These are phyloP conservation scores for Brassica hybrid DNA, from an alignment of 441 rosid species.

Conservation along the genomic window DNA sequence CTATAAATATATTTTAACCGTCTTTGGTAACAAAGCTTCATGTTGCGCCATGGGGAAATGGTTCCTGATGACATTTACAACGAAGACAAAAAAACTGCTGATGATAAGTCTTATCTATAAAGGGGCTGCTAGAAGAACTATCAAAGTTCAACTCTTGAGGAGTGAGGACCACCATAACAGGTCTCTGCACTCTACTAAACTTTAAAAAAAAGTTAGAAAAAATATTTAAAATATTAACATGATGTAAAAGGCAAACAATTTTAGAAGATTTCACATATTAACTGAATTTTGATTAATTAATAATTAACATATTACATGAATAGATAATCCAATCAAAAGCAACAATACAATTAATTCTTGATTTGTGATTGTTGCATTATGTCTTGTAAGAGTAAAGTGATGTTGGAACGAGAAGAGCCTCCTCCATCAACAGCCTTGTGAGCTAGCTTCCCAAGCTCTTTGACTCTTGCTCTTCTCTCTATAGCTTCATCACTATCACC, in stretches of 20 bases:
- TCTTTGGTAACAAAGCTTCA: neutral
- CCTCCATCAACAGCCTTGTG: too few species aligned
- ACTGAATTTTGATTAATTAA: neutral
- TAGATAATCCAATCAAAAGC: too few species aligned
- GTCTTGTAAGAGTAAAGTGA: too few species aligned
- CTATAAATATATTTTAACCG: neutral
- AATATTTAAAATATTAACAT: neutral
- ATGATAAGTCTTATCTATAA: neutral
- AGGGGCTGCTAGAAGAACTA: neutral
- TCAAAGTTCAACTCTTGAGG: neutral
- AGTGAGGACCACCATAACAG: constrained; percentile 4
- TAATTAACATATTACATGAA: neutral
- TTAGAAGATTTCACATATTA: neutral
- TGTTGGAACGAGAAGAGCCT: too few species aligned
- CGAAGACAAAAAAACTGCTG: neutral
- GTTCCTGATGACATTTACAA: neutral
- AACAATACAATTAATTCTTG: too few species aligned
- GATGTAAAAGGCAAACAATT: neutral
- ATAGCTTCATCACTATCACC: too few species aligned
- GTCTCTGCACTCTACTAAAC: neutral
- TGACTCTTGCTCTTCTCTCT: too few species aligned
- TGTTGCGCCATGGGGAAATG: neutral
- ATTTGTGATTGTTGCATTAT: too few species aligned
- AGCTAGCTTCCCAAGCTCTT: too few species aligned
- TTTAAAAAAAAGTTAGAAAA: neutral